These are phyloP conservation scores for Fomitopsis serialis DNA, from an alignment of 768 basidiomycete genomes.

Conservation along the genomic window DNA sequence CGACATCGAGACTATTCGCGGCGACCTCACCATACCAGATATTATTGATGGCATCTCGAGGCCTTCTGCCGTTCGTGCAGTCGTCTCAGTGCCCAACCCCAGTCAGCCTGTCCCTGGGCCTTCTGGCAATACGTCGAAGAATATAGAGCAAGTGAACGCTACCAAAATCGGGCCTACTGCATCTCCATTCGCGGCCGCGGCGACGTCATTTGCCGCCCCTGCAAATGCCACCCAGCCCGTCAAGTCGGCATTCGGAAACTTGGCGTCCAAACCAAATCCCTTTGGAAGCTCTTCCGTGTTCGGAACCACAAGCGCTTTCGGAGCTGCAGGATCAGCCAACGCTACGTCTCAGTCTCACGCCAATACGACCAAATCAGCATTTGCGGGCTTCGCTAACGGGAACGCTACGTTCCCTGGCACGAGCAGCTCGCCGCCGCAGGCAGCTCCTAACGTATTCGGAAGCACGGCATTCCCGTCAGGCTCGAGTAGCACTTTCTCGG, in stretches of 20 bases:
- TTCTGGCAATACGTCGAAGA: background rate
- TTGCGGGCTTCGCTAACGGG: background rate
- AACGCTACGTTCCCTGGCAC: background rate
- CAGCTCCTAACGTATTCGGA: background rate
- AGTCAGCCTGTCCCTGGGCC: background rate
- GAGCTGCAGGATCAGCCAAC: conserved; percentile 13
- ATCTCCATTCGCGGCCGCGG: conserved; percentile 7
- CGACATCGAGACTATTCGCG: conserved; percentile 63
- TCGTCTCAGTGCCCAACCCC: background rate
- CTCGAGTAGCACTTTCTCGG: conserved; percentile 7
- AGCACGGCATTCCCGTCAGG: background rate
- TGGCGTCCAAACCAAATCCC: conserved; percentile 27
- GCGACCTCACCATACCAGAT: conserved; percentile 49
- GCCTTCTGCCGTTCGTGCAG: conserved; percentile 11
- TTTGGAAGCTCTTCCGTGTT: conserved; percentile 25
- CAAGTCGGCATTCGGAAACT: conserved; percentile 30
- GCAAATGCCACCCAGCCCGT: conserved; percentile 2
- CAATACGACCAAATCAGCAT: conserved; percentile 4
- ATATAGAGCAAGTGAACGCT: background rate
- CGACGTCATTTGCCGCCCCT: conserved; percentile 2
- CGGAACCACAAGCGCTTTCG: conserved; percentile 14
- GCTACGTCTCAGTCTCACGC: conserved; percentile 3
- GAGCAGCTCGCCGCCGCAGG: background rate
- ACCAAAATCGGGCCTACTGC: background rate
- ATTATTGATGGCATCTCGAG: conserved; percentile 61